These are phyloP conservation scores for Dothideomycetes sp. DNA, from an alignment of 2,329 filamentous ascomycete genomes.

Conservation along the genomic window DNA sequence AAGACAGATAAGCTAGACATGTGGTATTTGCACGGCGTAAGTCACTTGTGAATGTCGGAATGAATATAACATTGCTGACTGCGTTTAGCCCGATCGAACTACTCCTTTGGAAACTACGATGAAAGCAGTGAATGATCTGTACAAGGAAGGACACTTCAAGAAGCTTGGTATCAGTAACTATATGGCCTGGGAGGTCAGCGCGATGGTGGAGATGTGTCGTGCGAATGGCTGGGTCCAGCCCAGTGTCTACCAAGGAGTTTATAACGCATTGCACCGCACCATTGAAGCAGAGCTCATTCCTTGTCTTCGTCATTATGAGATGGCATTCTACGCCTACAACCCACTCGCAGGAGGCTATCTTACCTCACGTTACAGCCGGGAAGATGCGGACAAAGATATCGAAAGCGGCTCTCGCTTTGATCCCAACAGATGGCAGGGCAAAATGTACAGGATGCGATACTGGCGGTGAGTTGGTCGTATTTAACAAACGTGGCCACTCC, in stretches of 20 bases:
- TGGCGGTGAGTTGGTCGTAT: too few species aligned
- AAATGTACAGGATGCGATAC: conserved; percentile 26
- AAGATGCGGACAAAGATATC: conserved; percentile 23
- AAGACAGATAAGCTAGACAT: conserved; percentile 32
- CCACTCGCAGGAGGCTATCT: conserved; percentile 37
- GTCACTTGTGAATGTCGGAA: neutral
- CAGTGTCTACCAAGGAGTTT: conserved; percentile 36
- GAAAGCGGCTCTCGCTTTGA: conserved; percentile 28
- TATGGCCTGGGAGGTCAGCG: conserved; percentile 34
- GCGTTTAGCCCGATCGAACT: conserved; percentile 29
- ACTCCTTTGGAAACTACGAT: conserved; percentile 36
- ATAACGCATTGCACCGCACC: conserved; percentile 27
- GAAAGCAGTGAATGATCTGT: conserved; percentile 34
- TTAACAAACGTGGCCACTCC: too few species aligned
- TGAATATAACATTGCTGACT: neutral
- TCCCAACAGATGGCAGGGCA: conserved; percentile 28
- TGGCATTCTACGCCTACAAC: conserved; percentile 30
- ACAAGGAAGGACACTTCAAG: conserved; percentile 35
- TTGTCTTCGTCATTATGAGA: conserved; percentile 31
- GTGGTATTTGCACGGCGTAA: conserved; percentile 37
- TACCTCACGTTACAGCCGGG: conserved; percentile 28
- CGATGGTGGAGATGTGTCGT: conserved; percentile 35
- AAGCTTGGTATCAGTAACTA: conserved; percentile 37
- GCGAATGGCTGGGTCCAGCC: conserved; percentile 32
- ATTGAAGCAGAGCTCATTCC: conserved; percentile 32